Base-by-base conservation (phyloP, 2,329 filamentous ascomycete genomes). In the Fusarium goolgardi region DNA sequence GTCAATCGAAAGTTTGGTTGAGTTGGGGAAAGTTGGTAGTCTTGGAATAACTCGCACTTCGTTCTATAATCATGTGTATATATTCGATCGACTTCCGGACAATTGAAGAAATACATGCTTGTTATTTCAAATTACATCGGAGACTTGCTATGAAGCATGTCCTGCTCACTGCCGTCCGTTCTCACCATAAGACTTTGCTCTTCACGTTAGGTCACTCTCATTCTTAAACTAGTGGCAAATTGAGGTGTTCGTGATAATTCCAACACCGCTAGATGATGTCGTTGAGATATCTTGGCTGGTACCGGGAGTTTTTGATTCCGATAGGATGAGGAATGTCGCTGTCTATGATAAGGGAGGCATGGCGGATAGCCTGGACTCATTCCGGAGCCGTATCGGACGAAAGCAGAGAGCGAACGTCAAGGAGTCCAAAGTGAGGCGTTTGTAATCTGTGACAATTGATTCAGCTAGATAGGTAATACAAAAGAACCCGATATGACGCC, bases 261-360 rank as follows among this genome's bases (percentile, higher is more conserved):
- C 80, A 32, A 76, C 75, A 45, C 86, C 68, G 21, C 76, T 74
- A 7, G 85, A 78, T 5, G 87, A 72, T 2, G 78, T 75, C 9
- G 81, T 81, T 35, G 82, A 81, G 8, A 85, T 78, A 0, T 75
- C 83, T 13, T 72, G 58, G 58, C 79, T 71, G 6, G 84, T 77
- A 7, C 78, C 66, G 1, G 77, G 72, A 2, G 63, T 69, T 18
- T 79, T 65, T 7, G 72, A 78, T 29, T 81, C 76, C 1, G 82
- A 77, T 2, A 87, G 72, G 43, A 87, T 81, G 27, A 87, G 81
- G 71, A 88, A 87, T 5, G 84, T 86, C 12, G 84, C 85, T 4
- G 81, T 82, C 27, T 77, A 74, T 4, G 84, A 86, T n/a, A 87
- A 77, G 3, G 84, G 84, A 4, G 82, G 83, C 51, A 84, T 82